A percentile compares a stretch with the other conserved stretches of the same genome.
These are phyloP conservation scores for Yarrowia hollandica DNA, from an alignment of 805 yeast genomes.

Conservation along the genomic window DNA sequence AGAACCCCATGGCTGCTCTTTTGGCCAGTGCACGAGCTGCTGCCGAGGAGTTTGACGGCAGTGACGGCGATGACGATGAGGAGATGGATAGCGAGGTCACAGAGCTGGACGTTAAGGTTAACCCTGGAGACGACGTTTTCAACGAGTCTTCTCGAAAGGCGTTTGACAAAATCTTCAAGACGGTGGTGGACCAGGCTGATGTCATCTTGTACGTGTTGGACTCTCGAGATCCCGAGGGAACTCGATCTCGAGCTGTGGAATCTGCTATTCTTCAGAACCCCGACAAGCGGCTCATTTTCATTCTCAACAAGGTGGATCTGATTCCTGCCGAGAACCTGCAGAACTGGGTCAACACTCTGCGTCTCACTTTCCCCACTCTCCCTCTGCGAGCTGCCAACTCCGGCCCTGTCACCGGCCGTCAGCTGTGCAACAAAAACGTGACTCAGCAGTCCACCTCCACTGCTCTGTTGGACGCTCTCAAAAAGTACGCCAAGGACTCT, in stretches of 20 bases:
- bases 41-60: constrained; percentile 69
- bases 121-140: constrained; percentile 45
- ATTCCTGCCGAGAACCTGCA: constrained; percentile 82
- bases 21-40: constrained; percentile 89
- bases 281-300: constrained; percentile 78
- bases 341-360: constrained; percentile 79
- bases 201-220: constrained; percentile 91
- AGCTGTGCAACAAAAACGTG: constrained; percentile 68
- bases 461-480: constrained; percentile 74
- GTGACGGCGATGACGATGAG: constrained; percentile 47
- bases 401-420: constrained; percentile 66
- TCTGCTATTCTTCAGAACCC: constrained; percentile 79
- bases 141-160: constrained; percentile 58
- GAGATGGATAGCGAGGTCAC: constrained; percentile 53
- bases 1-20: constrained; percentile 72
- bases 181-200: constrained; percentile 90
- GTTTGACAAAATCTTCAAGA: constrained; percentile 88
- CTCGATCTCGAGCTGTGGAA: constrained; percentile 89
- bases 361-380: constrained; percentile 84
- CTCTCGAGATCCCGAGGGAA: constrained; percentile 95
- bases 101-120: constrained; percentile 46
- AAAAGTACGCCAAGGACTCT: constrained; percentile 78
- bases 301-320: constrained; percentile 89
- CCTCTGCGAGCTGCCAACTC: constrained; percentile 66
- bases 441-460: constrained; percentile 70